phyloP scores from a whole-genome alignment of 139 green algal genomes.

The Coelastrella sp. region DNA sequence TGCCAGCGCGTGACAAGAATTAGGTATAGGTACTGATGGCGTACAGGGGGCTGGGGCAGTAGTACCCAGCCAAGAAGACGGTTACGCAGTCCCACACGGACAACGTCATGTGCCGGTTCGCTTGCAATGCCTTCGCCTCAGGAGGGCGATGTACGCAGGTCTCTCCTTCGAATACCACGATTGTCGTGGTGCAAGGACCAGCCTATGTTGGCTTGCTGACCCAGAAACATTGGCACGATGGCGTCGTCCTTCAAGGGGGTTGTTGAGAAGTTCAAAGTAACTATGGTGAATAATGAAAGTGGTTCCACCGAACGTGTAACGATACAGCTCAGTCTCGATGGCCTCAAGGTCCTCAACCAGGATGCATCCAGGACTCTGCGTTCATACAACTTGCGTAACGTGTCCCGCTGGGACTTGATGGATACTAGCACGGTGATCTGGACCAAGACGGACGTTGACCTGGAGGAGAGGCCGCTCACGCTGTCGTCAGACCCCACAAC shows the following conservation, averaged over 20 bases:
- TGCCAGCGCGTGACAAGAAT: too few relatives aligned
- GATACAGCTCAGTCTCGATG: constrained; percentile 86
- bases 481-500: constrained; percentile 76
- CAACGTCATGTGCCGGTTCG: not conserved
- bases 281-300: constrained; percentile 32
- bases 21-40: too few relatives aligned
- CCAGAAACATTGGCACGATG: constrained; percentile 24
- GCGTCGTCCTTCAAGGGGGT: not conserved
- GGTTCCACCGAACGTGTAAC: constrained; percentile 62
- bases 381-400: constrained; percentile 88
- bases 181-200: too few relatives aligned
- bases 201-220: not conserved
- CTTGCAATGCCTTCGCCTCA: not conserved
- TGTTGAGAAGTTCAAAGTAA: constrained; percentile 37
- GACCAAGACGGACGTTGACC: constrained; percentile 83
- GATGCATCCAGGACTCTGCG: constrained; percentile 64
- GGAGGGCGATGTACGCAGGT: not conserved
- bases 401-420: constrained; percentile 72
- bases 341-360: constrained; percentile 75
- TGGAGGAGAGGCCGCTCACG: constrained; percentile 86
- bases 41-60: too few relatives aligned
- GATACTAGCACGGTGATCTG: constrained; percentile 82
- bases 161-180: too few relatives aligned
- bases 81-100: not conserved
- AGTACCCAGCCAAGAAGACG: too few relatives aligned